Evolutionary conservation across 192 early-diverging fungal genomes (phyloP), one percentile per base, ranked within the genome.

Genomic region (Linnemannia elongata): DNA sequence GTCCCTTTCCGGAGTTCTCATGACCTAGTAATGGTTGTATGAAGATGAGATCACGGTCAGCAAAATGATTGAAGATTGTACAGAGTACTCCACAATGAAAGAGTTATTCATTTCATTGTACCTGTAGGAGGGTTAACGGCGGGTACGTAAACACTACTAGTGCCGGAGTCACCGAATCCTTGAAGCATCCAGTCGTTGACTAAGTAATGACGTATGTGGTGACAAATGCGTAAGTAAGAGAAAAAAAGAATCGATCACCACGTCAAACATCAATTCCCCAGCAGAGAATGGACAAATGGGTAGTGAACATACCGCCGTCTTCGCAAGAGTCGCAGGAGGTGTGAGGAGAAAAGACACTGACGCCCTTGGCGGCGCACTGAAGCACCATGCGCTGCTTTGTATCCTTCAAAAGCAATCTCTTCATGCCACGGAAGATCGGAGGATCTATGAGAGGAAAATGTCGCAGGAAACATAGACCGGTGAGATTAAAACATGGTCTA

Each of bases 131-230:
- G 92, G 79, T 90, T 91, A 72, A 85, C 74, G 33, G 82, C 54
- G 35, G 89, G 89, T 2, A 82, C 83, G 57, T 90, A 91, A 10
- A 89, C 79, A 20, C 38, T 80, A 39, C 49, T 72, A 41, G 76
- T 75, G 33, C 92, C 92, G 49, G 82, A 57, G 39, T 70, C 44
- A 6, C 94, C 91, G 55, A 97, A 84, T 41, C 90, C 93, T 55
- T 91, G 89, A 2, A 97, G 93, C 27, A 99, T 90, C 98, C 98
- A 99, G 87, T 98, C 97, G 90, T 97, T 98, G 71, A 96, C 93
- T 94, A 68, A 38, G 75, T 69, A 42, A 6, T 49, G 0, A 69
- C 27, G 30, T 27, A 55, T 3, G 57, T 27, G 35, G 69, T n/a
- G 30, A 30, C 3, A 22, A 49, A 35, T 3, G n/a, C 7, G 24